Evolutionary conservation across 768 basidiomycete species (phyloP).

Genomic region (Mycena galericulata): DNA sequence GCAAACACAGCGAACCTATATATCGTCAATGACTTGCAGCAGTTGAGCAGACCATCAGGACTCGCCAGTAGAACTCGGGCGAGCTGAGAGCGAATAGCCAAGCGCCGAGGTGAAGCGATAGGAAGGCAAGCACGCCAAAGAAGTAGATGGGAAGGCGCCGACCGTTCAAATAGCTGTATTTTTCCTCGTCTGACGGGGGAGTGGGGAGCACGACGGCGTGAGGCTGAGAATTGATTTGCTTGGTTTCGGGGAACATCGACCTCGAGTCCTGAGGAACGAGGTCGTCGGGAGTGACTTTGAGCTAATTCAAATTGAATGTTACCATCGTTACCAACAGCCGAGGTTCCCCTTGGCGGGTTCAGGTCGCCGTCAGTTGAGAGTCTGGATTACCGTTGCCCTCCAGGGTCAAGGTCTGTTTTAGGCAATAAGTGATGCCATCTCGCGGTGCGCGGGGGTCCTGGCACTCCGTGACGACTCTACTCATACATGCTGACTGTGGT

Average conservation of each 20-base stretch:
- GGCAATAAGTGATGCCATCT: not conserved
- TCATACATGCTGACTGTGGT: not conserved
- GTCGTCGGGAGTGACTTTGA: too few species aligned
- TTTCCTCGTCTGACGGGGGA: constrained; percentile 6
- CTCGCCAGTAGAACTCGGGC: constrained; percentile 2
- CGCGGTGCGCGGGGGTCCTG: not conserved
- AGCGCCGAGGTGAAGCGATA: not conserved
- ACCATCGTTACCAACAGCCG: too few species aligned
- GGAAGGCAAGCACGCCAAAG: constrained; percentile 2
- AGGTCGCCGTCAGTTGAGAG: too few species aligned
- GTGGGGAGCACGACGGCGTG: constrained; percentile 1
- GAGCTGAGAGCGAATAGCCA: constrained; percentile 3
- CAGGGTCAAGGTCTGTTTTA: constrained; percentile 8
- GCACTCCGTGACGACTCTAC: not conserved
- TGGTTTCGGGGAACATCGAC: not conserved
- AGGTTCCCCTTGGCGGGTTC: too few species aligned
- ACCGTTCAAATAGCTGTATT: constrained; percentile 2
- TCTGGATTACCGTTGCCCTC: constrained; percentile 33
- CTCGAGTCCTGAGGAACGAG: not conserved
- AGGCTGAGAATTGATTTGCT: too few species aligned
- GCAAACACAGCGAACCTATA: constrained; percentile 1
- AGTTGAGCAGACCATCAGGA: constrained; percentile 1
- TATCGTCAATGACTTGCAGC: not conserved
- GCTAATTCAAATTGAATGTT: too few species aligned
- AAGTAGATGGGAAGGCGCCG: constrained; percentile 3